Base-by-base conservation (phyloP, 2,329 filamentous ascomycete species). In the Didymella lethalis region DNA sequence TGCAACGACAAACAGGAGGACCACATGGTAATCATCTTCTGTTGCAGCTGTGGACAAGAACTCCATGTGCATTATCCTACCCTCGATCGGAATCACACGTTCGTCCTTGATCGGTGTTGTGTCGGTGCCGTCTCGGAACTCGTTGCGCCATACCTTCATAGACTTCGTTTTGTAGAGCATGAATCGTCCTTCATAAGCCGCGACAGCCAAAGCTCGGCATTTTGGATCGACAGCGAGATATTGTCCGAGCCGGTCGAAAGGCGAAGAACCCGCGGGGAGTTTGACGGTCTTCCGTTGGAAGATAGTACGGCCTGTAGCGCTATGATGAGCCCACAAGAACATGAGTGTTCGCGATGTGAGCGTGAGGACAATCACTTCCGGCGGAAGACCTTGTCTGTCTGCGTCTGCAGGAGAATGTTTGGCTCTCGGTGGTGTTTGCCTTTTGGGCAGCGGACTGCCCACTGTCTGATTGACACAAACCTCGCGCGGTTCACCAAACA, bases 31-130 rank as follows among this genome's bases (percentile, higher is more conserved):
- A 60, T 93, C 88, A 52, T 86, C 84, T 0, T 84, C 77, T 10
- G 83, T 83, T 12, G 90, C 90, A 61, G 84, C 83, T 7, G 93
- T 91, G 59, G 90, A 87, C 2, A 99, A 82, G 64, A 98, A 99
- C 23, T 93, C 90, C 82, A 97, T 88, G 66, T 92, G 90, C 67
- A 94, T 83, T 54, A 98, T 91, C n/a, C 91, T 93, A 7, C 88
- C 71, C 47, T 74, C 84, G 7, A 92, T 80, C 10, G 69, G 55
- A 28, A 78, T 59, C 2, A 70, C 67, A 38, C 77, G 69, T 76
- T 86, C 83, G 61, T 82, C 78, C 50, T 82, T 82, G 56, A 96
- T 84, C 1, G 90, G 90, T 10, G 67, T 81, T 75, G 57, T 91
- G 75, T 62, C 78, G 70, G n/a, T 79, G 75, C 31, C 60, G 7